phyloP scores from a whole-genome alignment of 2,329 filamentous ascomycete species.

The Aspergillus carbonarius region DNA sequence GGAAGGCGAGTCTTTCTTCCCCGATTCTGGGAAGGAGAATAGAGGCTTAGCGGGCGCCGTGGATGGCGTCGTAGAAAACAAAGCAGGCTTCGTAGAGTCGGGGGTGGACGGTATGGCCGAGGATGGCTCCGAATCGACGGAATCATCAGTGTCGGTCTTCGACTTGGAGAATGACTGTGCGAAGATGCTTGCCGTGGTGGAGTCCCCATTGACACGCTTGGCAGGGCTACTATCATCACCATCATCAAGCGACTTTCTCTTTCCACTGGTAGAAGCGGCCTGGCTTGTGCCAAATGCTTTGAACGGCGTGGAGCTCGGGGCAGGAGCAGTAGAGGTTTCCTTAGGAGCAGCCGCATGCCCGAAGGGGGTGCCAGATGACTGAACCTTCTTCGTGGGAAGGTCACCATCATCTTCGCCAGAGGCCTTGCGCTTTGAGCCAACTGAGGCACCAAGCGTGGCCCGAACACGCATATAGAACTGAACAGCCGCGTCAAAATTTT shows the following conservation, averaged over 20 bases:
- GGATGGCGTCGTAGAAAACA: conserved; percentile 24
- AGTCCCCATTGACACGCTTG: conserved; percentile 25
- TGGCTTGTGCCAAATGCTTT: conserved; percentile 21
- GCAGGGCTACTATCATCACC: conserved; percentile 11
- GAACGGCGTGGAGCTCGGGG: conserved; percentile 11
- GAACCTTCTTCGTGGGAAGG: conserved; percentile 24
- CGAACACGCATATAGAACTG: conserved; percentile 41
- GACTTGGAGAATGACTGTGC: conserved; percentile 30
- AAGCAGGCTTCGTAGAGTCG: conserved; percentile 14
- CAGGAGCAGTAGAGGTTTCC: conserved; percentile 3
- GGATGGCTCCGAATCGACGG: conserved; percentile 1
- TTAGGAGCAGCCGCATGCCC: neutral
- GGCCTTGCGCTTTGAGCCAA: conserved; percentile 33
- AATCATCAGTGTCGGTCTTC: conserved; percentile 16
- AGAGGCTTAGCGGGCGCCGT: conserved; percentile 23
- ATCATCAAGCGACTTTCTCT: conserved; percentile 24
- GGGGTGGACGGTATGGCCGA: conserved; percentile 21
- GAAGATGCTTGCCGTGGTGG: conserved; percentile 32
- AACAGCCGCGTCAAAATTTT: conserved; percentile 38
- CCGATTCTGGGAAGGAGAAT: conserved; percentile 14
- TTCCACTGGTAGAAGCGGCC: conserved; percentile 8
- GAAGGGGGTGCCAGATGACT: conserved; percentile 12
- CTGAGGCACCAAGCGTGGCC: conserved; percentile 36
- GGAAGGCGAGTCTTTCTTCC: conserved; percentile 12
- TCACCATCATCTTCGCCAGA: conserved; percentile 18